These are phyloP conservation scores for Porcisia hertigi DNA, from an alignment of 208 protist genomes.

Conservation along the genomic window DNA sequence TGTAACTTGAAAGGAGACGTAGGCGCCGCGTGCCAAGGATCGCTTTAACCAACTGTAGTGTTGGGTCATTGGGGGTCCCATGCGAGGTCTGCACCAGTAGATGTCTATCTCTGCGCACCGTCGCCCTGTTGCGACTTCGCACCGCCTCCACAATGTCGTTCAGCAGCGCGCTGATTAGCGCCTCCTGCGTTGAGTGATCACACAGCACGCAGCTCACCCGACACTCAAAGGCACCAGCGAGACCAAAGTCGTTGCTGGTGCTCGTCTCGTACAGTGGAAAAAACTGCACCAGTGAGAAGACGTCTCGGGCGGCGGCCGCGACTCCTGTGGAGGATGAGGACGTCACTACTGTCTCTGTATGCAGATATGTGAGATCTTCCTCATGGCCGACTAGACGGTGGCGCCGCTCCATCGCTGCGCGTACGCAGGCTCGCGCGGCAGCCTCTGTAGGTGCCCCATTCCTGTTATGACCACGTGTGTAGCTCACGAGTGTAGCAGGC, in stretches of 20 bases:
- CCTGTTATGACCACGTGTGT: constrained; percentile 13
- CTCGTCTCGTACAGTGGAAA: constrained; percentile 48
- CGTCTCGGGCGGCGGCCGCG: neutral
- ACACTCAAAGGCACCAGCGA: constrained; percentile 73
- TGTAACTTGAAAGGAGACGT: constrained; percentile 40
- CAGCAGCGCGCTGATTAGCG: constrained; percentile 24
- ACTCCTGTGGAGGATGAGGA: neutral
- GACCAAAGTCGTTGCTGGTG: constrained; percentile 20
- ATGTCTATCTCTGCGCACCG: constrained; percentile 22
- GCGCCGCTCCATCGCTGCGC: constrained; percentile 37
- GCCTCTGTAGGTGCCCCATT: constrained; percentile 31
- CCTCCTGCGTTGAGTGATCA: constrained; percentile 25
- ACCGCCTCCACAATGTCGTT: constrained; percentile 25
- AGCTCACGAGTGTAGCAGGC: constrained; percentile 11
- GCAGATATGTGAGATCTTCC: constrained; percentile 54
- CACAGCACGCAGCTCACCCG: constrained; percentile 73
- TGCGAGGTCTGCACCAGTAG: constrained; percentile 27
- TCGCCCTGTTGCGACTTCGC: constrained; percentile 19
- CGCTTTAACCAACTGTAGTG: constrained; percentile 42
- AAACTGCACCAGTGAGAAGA: constrained; percentile 65
- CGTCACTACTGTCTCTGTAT: constrained; percentile 6
- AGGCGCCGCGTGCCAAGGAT: constrained; percentile 39
- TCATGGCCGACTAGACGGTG: constrained; percentile 45
- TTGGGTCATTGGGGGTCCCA: constrained; percentile 33
- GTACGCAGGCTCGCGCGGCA: constrained; percentile 36